phyloP scores from a whole-genome alignment of 1,284 basidiomycete species.

The Wallemia hederae region DNA sequence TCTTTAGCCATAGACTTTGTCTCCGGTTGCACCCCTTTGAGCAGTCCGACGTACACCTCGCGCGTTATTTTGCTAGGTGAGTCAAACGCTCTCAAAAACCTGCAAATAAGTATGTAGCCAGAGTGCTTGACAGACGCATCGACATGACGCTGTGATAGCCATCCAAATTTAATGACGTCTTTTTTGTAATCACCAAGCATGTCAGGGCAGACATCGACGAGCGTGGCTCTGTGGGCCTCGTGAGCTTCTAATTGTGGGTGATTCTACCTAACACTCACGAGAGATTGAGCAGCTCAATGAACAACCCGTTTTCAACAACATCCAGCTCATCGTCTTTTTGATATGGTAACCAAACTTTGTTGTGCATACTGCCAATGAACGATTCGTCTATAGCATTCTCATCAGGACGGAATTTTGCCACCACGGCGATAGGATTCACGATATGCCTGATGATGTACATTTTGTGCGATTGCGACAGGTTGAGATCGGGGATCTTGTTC shows the following conservation, averaged over 20 bases:
- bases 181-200: constrained; percentile 56
- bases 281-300: constrained; percentile 70
- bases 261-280: constrained; percentile 22
- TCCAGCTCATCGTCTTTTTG: constrained; percentile 24
- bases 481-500: constrained; percentile 42
- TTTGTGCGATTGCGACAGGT: constrained; percentile 47
- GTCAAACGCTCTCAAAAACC: constrained; percentile 73
- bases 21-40: constrained; percentile 52
- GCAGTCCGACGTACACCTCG: constrained; percentile 76
- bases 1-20: constrained; percentile 45
- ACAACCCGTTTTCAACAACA: constrained; percentile 46
- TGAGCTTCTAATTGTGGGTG: no score
- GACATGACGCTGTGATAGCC: constrained; percentile 59
- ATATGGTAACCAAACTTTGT: constrained; percentile 15
- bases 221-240: constrained; percentile 23
- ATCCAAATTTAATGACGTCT: constrained; percentile 84
- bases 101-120: constrained; percentile 72
- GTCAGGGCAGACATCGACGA: constrained; percentile 56
- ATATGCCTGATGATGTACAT: constrained; percentile 59
- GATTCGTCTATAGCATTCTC: constrained; percentile 15
- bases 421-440: constrained; percentile 60
- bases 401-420: constrained; percentile 30
- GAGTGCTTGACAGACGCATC: constrained; percentile 84
- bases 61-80: constrained; percentile 79
- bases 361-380: constrained; percentile 11